These are phyloP conservation scores for Lipomyces spencermartinsiae DNA, from an alignment of 805 yeast species.

Conservation along the genomic window DNA sequence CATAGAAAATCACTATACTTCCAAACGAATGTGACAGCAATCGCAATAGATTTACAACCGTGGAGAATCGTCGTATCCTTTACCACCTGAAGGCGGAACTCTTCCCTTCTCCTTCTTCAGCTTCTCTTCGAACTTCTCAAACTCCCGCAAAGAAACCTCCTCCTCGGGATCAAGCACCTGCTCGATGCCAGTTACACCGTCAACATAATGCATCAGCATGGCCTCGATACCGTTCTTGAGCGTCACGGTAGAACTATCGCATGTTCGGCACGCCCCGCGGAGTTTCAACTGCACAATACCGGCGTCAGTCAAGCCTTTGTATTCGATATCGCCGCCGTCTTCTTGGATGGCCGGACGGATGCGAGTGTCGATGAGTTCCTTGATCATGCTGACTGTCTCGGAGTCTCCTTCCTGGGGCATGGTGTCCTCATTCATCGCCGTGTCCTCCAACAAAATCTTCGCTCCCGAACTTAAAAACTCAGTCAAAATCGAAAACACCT, in stretches of 20 bases:
- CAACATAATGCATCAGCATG: slow-evolving; percentile 97
- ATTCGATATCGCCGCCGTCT: slow-evolving; percentile 97
- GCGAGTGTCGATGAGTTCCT: slow-evolving; percentile 90
- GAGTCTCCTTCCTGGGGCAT: slow-evolving; percentile 68
- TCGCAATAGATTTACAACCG: slow-evolving; percentile 1
- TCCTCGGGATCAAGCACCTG: slow-evolving; percentile 86
- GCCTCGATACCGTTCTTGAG: slow-evolving; percentile 93
- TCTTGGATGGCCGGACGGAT: slow-evolving; percentile 98
- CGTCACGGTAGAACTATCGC: slow-evolving; percentile 90
- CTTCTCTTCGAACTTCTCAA: slow-evolving; percentile 78
- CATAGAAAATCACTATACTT: background rate
- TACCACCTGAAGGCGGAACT: slow-evolving; percentile 14
- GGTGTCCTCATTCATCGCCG: slow-evolving; percentile 48
- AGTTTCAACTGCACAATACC: slow-evolving; percentile 89
- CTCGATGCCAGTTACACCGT: slow-evolving; percentile 87
- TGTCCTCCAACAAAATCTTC: slow-evolving; percentile 52
- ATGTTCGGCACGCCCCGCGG: slow-evolving; percentile 95
- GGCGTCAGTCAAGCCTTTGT: slow-evolving; percentile 81
- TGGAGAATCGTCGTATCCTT: slow-evolving; percentile 13
- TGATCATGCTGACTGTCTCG: slow-evolving; percentile 86
- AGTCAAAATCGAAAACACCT: slow-evolving; percentile 59
- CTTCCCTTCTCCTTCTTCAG: slow-evolving; percentile 48
- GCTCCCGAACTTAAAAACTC: slow-evolving; percentile 54
- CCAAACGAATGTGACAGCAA: background rate
- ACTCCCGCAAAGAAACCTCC: slow-evolving; percentile 76